Evolutionary conservation across 768 basidiomycete genomes (phyloP).

Genomic region (Trichaptum fuscoviolaceum): DNA sequence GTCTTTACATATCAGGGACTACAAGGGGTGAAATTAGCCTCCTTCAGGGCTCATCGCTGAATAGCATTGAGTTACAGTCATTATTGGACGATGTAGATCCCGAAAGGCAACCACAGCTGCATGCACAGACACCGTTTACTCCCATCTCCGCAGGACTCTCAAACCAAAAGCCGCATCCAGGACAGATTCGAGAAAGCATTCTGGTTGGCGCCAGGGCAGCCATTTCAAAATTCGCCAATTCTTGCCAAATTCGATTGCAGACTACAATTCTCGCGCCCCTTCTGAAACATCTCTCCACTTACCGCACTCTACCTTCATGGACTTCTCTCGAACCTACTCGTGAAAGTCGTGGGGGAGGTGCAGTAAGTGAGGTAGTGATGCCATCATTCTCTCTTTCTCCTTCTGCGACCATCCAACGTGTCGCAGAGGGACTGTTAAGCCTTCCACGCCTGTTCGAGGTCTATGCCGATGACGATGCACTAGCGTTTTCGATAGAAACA

Average conservation of each 20-base stretch:
- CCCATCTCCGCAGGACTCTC: constrained; percentile 24
- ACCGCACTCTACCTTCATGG: constrained; percentile 70
- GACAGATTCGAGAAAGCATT: constrained; percentile 35
- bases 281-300: constrained; percentile 61
- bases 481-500: constrained; percentile 82
- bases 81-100: constrained; percentile 51
- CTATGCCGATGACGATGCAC: constrained; percentile 86
- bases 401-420: constrained; percentile 79
- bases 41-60: constrained; percentile 81
- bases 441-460: constrained; percentile 92
- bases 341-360: constrained; percentile 35
- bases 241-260: constrained; percentile 76
- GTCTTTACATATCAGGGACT: constrained; percentile 50
- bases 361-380: constrained; percentile 55
- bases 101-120: constrained; percentile 22
- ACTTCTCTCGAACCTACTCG: constrained; percentile 45
- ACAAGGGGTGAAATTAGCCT: constrained; percentile 65
- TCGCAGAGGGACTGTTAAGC: constrained; percentile 92
- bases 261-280: constrained; percentile 82
- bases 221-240: constrained; percentile 57
- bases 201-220: constrained; percentile 51
- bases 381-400: constrained; percentile 94
- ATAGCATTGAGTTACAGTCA: constrained; percentile 68
- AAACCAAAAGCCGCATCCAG: constrained; percentile 18
- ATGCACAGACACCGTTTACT: constrained; percentile 20